Evolutionary conservation across 257 asterid species (phyloP).

Genomic region (Cinchona pubescens): DNA sequence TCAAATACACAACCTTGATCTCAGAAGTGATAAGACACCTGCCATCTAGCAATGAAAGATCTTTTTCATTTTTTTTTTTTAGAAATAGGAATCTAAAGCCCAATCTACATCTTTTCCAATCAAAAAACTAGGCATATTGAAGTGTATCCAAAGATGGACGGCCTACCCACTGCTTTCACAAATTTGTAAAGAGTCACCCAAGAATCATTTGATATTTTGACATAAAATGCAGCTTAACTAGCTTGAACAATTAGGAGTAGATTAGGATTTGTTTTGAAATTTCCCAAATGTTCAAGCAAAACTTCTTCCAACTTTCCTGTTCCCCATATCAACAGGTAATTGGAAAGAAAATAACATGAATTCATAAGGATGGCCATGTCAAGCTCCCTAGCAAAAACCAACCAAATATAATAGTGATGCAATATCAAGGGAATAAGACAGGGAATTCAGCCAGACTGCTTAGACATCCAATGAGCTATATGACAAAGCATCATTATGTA

Average conservation of each 20-base stretch:
- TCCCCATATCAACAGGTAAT: slow-evolving; percentile 5
- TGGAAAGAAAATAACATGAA: not conserved
- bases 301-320: slow-evolving; percentile 5
- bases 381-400: not conserved
- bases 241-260: slow-evolving; percentile 9
- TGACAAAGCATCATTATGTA: not conserved
- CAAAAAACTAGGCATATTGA: not conserved
- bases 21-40: not conserved
- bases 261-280: not conserved
- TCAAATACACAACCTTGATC: too few relatives aligned
- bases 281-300: slow-evolving; percentile 3
- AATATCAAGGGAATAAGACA: not conserved
- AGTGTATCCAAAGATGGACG: not conserved
- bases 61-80: too few relatives aligned
- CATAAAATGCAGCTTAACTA: not conserved
- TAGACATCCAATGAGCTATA: not conserved
- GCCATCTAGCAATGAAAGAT: not conserved
- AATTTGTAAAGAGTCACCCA: not conserved
- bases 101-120: too few relatives aligned
- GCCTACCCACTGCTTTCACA: not conserved
- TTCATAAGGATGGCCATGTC: not conserved
- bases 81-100: not conserved
- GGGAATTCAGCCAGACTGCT: not conserved
- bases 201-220: not conserved
- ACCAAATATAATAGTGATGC: not conserved